Base-by-base conservation (phyloP, 1,139 yeast genomes). In the Insectozyma bohioensis region DNA sequence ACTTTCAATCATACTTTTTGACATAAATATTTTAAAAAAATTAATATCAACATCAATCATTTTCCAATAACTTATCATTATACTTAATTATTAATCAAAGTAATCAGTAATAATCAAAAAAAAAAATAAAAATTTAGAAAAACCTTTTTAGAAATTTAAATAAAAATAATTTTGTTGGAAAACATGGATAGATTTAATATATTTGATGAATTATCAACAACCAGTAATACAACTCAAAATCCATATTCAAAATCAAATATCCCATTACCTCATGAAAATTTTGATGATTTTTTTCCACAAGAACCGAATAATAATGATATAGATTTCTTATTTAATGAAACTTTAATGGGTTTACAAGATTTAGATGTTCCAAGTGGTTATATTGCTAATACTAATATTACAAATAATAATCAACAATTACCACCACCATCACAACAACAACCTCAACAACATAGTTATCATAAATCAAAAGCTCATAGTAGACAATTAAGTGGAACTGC, bases 401-500 rank as follows among this genome's bases (percentile, higher is more conserved):
- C 9, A 17, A 5, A 17, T 11, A 16, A 24, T 13, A 28, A 28
- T 13, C 26, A 45, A 48, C 19, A 24, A 26, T 26, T 17, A 14
- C 24, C 13, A 23, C 29, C 28, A 23, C 22, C 34, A 26, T 15
- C 29, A 26, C 26, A 30, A 35, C 30, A 41, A 30, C 31, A 17
- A 12, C 26, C 11, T n/a, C 36, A 34, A 22, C 36, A 35, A 34
- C 43, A 35, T 24, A 26, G 31, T 29, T 24, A 30, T 10, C 35
- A 20, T 19, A 25, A 55, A 50, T 27, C 42, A 9, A 39, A 33
- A 27, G 13, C 37, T 10, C 75, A 68, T 38, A 49, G 60, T 30
- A 49, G 74, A 30, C 64, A 65, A 39, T 52, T 56, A 20, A 75
- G 81, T 55, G 85, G 84, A 6, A 78, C 85, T 1, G 83, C 83